Conservation (phyloP, 208 protist species). For the Polymyxa betae region DNA sequence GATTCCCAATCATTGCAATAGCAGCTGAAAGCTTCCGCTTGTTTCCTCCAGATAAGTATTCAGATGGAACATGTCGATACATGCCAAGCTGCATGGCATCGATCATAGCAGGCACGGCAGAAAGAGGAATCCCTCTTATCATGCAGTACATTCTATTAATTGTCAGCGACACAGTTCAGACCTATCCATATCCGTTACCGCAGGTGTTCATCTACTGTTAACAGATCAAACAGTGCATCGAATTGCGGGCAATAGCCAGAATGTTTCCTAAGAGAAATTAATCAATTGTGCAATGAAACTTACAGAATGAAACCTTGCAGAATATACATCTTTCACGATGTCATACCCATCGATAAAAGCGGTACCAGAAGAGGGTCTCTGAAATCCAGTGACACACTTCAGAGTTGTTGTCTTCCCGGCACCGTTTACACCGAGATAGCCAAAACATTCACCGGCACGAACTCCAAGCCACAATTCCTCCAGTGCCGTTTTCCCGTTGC, state of each 20-base stretch:
- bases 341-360: background rate
- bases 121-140: background rate
- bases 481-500: constrained; percentile 50
- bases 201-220: constrained; percentile 65
- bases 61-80: background rate
- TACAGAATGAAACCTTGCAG: background rate
- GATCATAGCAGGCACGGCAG: background rate
- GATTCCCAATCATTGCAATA: constrained; percentile 79
- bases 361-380: background rate
- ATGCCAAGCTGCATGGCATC: constrained; percentile 10
- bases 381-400: background rate
- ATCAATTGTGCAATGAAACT: background rate
- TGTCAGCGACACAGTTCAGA: background rate
- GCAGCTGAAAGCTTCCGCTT: constrained; percentile 80
- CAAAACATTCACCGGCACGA: constrained; percentile 46
- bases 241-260: constrained; percentile 67
- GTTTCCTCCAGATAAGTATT: constrained; percentile 80
- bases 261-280: background rate
- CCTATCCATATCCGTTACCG: constrained; percentile 45
- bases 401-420: constrained; percentile 53
- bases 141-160: background rate
- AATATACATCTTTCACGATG: background rate
- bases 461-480: constrained; percentile 61
- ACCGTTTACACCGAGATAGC: constrained; percentile 45
- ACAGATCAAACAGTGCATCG: constrained; percentile 62